Evolutionary conservation across 2,329 filamentous ascomycete genomes (phyloP).

Genomic region (Fusarium sp.): DNA sequence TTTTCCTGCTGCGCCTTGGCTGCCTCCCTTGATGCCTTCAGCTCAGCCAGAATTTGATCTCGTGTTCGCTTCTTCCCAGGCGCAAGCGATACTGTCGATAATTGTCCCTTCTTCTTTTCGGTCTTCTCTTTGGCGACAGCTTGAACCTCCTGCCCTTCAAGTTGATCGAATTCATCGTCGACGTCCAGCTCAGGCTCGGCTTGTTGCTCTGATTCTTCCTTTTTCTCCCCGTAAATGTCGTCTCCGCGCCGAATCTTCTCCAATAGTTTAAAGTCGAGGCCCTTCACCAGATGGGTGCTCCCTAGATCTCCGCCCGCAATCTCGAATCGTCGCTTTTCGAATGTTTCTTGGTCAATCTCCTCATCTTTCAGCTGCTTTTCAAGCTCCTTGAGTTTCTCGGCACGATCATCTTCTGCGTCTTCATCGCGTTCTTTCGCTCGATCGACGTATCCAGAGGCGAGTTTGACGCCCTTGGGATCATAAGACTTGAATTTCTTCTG

Average conservation of each 20-base stretch:
- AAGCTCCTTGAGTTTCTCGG: conserved; percentile 78
- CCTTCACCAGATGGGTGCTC: conserved; percentile 91
- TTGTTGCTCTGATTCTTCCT: conserved; percentile 44
- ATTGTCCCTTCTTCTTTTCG: conserved; percentile 70
- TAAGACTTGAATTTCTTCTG: conserved; percentile 82
- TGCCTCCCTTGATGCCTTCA: conserved; percentile 72
- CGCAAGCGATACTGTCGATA: conserved; percentile 64
- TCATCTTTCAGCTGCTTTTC: conserved; percentile 86
- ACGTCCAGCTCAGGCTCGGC: conserved; percentile 55
- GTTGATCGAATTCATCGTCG: conserved; percentile 74
- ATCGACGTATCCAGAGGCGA: conserved; percentile 86
- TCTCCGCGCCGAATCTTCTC: conserved; percentile 77
- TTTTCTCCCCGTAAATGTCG: conserved; percentile 65
- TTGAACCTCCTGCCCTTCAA: conserved; percentile 67
- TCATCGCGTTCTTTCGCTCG: conserved; percentile 75
- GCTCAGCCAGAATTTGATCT: conserved; percentile 74
- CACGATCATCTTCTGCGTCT: conserved; percentile 65
- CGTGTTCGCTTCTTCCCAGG: conserved; percentile 72
- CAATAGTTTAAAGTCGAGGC: conserved; percentile 85
- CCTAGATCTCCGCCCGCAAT: conserved; percentile 85
- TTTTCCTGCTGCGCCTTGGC: conserved; percentile 67
- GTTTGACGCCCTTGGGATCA: conserved; percentile 84
- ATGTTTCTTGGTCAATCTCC: conserved; percentile 83
- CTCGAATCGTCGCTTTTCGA: conserved; percentile 78
- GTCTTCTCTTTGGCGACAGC: conserved; percentile 63